Conservation (phyloP, 768 basidiomycete genomes). For the Lactifluus piperatus region DNA sequence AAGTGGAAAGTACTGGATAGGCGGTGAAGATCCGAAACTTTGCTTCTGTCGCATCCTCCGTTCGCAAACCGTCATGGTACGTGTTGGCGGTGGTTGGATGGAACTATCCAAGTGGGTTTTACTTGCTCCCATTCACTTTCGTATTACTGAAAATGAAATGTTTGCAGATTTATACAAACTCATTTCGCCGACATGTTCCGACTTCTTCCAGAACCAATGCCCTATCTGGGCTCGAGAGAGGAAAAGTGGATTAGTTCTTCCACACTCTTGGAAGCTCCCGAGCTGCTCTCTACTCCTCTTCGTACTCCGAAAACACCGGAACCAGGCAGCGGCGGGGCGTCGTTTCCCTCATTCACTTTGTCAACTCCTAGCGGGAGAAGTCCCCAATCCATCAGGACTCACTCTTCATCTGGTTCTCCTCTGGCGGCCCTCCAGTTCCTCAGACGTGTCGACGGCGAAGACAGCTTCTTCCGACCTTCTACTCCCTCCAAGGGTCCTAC, state of each 20-base stretch:
- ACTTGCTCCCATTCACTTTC: not conserved
- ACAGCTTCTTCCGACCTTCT: constrained; percentile 41
- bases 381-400: constrained; percentile 39
- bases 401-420: constrained; percentile 62
- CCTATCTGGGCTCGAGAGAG: constrained; percentile 39
- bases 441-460: constrained; percentile 62
- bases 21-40: constrained; percentile 79
- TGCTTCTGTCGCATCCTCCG: constrained; percentile 90
- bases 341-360: constrained; percentile 60
- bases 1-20: constrained; percentile 96
- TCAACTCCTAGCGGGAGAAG: constrained; percentile 40
- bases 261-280: constrained; percentile 52
- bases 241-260: constrained; percentile 83
- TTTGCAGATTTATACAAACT: constrained; percentile 70
- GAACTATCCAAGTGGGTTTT: constrained; percentile 76
- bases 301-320: constrained; percentile 59
- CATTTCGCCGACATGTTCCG: constrained; percentile 83
- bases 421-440: constrained; percentile 79
- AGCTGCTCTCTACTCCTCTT: constrained; percentile 31
- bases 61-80: constrained; percentile 91
- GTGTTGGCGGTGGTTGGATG: constrained; percentile 91
- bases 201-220: constrained; percentile 52
- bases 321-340: constrained; percentile 35
- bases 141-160: not conserved
- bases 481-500: constrained; percentile 49